phyloP scores from a whole-genome alignment of 2,329 filamentous ascomycete genomes.

The Exophiala sideris region DNA sequence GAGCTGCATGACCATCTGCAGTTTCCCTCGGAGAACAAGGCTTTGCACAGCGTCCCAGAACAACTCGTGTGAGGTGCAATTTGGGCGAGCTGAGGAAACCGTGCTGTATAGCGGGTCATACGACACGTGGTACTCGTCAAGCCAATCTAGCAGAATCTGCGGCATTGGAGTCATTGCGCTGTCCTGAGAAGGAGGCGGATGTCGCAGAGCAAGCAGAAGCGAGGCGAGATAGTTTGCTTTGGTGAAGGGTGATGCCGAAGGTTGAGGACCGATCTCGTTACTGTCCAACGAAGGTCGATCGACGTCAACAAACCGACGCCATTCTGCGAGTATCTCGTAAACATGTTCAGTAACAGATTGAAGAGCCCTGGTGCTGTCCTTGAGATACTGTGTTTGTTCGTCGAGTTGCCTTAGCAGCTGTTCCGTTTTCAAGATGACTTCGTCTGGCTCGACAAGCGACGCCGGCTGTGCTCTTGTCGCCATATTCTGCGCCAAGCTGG shows the following conservation, averaged over 20 bases:
- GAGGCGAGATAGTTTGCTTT: slow-evolving; percentile 78
- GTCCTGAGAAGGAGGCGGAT: slow-evolving; percentile 52
- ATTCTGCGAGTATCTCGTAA: slow-evolving; percentile 20
- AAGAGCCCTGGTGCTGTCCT: slow-evolving; percentile 32
- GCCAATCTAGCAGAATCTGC: slow-evolving; percentile 77
- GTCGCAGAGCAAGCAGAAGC: slow-evolving; percentile 74
- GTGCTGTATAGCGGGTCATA: slow-evolving; percentile 65
- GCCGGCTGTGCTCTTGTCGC: slow-evolving; percentile 57
- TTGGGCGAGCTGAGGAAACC: slow-evolving; percentile 63
- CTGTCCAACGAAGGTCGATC: slow-evolving; percentile 35
- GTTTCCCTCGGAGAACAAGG: slow-evolving; percentile 70
- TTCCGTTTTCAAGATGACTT: slow-evolving; percentile 73
- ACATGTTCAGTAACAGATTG: slow-evolving; percentile 15
- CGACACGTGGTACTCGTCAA: slow-evolving; percentile 70
- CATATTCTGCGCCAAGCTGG: slow-evolving; percentile 68
- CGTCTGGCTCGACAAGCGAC: slow-evolving; percentile 63
- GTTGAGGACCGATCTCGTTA: slow-evolving; percentile 63
- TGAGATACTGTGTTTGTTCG: slow-evolving; percentile 38
- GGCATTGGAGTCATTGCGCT: slow-evolving; percentile 55
- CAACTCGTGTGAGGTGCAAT: slow-evolving; percentile 69
- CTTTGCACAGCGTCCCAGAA: slow-evolving; percentile 86
- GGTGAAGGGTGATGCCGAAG: slow-evolving; percentile 60
- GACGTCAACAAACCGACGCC: slow-evolving; percentile 35
- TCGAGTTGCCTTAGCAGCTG: slow-evolving; percentile 65
- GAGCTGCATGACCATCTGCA: slow-evolving; percentile 63